A percentile compares a stretch with the other conserved stretches of the same genome.
phyloP scores from a whole-genome alignment of 1,284 basidiomycete genomes.

The Ceratobasidium sp. region DNA sequence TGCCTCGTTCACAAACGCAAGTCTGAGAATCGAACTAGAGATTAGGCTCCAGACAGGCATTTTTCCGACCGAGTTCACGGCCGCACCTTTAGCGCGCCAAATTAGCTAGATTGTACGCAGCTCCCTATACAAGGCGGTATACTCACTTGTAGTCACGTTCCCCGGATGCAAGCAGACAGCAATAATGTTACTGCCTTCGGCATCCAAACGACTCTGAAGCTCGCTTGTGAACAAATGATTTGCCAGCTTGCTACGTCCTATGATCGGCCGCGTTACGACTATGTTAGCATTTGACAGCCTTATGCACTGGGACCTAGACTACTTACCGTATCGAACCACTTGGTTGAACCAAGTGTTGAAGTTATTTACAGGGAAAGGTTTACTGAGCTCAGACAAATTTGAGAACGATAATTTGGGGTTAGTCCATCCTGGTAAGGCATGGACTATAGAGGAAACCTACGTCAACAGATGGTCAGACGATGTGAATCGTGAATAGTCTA shows the following conservation, averaged over 20 bases:
- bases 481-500: background rate
- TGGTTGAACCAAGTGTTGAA: background rate
- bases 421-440: background rate
- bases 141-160: background rate
- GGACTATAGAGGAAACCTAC: background rate
- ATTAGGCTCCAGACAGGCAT: background rate
- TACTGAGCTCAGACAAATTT: background rate
- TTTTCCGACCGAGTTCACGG: background rate
- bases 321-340: conserved; percentile 5
- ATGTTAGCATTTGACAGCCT: no score
- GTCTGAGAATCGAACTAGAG: background rate
- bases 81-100: background rate
- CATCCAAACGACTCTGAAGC: background rate
- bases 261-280: no score
- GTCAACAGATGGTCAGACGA: background rate
- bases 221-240: background rate
- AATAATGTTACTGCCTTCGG: background rate
- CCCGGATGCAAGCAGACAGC: background rate
- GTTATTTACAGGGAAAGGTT: background rate
- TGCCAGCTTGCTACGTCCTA: background rate
- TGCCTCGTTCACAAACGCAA: background rate
- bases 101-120: background rate
- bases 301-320: no score
- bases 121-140: no score
- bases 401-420: background rate